Conservation (phyloP, 2,329 filamentous ascomycete species). For the Claviceps sp. region DNA sequence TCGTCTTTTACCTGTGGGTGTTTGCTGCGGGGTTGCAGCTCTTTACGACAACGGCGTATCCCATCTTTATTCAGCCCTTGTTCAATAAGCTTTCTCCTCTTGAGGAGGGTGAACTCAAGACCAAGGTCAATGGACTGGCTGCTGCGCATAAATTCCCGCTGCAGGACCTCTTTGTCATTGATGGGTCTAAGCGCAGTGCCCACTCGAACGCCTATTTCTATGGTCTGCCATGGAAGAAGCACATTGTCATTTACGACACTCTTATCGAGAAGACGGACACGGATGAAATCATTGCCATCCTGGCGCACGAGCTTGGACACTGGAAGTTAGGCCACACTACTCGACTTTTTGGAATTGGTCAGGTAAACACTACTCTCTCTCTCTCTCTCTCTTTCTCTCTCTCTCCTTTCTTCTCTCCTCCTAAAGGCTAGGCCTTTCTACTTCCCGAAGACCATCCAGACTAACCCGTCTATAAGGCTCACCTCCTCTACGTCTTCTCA, state of each 20-base stretch:
- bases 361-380: slow-evolving; percentile 34
- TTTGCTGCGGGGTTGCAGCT: slow-evolving; percentile 84
- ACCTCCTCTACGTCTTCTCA: slow-evolving; percentile 93
- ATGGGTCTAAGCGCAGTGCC: slow-evolving; percentile 74
- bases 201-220: slow-evolving; percentile 95
- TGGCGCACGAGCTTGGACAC: slow-evolving; percentile 92
- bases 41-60: slow-evolving; percentile 92
- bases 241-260: slow-evolving; percentile 98
- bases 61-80: slow-evolving; percentile 80
- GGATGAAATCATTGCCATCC: slow-evolving; percentile 84
- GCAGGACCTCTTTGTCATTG: slow-evolving; percentile 85
- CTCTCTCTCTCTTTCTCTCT: background rate
- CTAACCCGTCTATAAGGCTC: slow-evolving; percentile 40
- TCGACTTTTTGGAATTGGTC: slow-evolving; percentile 73
- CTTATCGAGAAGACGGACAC: slow-evolving; percentile 89
- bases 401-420: background rate
- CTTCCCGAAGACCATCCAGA: background rate
- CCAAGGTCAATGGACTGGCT: slow-evolving; percentile 72
- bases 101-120: slow-evolving; percentile 75
- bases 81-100: slow-evolving; percentile 98
- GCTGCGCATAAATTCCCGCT: slow-evolving; percentile 80
- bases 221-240: slow-evolving; percentile 97
- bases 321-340: slow-evolving; percentile 96
- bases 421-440: background rate
- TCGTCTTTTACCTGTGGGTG: slow-evolving; percentile 97